phyloP scores from a whole-genome alignment of 345 rosid genomes.

The Bretschneidera sinensis region DNA sequence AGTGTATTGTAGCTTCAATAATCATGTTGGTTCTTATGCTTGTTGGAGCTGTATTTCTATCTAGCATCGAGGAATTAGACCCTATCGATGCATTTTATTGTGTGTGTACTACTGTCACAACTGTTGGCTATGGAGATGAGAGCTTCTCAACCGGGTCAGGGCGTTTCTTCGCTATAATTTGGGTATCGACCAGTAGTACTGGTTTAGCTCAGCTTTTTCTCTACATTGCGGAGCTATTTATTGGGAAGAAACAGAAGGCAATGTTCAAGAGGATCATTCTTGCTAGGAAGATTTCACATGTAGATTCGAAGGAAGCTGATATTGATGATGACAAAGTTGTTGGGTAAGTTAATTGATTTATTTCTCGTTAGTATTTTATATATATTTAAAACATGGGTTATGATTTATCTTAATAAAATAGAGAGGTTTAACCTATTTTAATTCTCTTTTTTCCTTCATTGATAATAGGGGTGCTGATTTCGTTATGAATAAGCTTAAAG shows the following conservation, averaged over 20 bases:
- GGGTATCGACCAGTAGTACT: conserved; percentile 11
- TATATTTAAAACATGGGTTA: neutral
- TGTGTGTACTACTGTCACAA: conserved; percentile 13
- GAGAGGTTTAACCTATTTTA: neutral
- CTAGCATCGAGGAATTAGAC: conserved; percentile 12
- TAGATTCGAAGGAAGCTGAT: conserved; percentile 44
- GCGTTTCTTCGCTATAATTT: conserved; percentile 10
- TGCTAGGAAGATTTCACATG: conserved; percentile 20
- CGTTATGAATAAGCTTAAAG: conserved; percentile 33
- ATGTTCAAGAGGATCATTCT: conserved; percentile 30
- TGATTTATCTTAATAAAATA: neutral
- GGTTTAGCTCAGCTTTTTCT: conserved; percentile 14
- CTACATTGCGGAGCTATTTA: conserved; percentile 5
- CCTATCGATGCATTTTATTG: conserved; percentile 14
- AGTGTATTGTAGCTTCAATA: neutral
- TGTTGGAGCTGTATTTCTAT: conserved; percentile 7
- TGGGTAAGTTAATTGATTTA: conserved; percentile 18
- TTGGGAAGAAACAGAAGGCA: conserved; percentile 33
- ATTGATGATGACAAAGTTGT: conserved; percentile 42
- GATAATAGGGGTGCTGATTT: conserved; percentile 41
- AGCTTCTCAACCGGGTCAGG: conserved; percentile 14
- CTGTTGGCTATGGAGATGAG: conserved; percentile 20
- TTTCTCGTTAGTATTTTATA: neutral
- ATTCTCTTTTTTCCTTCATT: neutral
- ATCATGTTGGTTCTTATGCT: conserved; percentile 3